Conservation (phyloP, 768 basidiomycete species). For the Phanerodontia chrysosporium region DNA sequence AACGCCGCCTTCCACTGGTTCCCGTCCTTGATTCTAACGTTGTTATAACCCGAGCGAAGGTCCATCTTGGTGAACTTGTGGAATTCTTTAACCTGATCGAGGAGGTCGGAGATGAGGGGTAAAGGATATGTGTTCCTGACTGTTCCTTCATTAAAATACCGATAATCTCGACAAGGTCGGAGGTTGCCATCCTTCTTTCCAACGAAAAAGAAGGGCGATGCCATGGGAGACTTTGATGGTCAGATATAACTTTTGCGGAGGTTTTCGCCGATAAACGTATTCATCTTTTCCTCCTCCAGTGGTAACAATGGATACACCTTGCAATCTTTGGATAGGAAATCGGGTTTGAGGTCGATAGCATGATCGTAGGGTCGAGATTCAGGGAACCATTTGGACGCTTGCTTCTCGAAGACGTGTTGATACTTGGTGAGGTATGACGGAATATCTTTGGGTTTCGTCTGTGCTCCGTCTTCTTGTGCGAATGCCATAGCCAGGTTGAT, state of each 20-base stretch:
- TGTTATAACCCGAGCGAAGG: slow-evolving; percentile 29
- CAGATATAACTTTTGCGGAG: slow-evolving; percentile 16
- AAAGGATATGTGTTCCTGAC: slow-evolving; percentile 31
- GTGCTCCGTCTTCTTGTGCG: background rate
- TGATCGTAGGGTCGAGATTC: slow-evolving; percentile 15
- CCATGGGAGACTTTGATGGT: slow-evolving; percentile 18
- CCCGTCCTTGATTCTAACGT: slow-evolving; percentile 32
- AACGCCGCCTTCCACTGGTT: slow-evolving; percentile 41
- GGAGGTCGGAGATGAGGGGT: slow-evolving; percentile 28
- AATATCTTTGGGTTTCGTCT: background rate
- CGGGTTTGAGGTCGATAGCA: slow-evolving; percentile 15
- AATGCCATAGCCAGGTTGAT: background rate
- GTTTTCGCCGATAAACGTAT: slow-evolving; percentile 21
- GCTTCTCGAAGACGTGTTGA: slow-evolving; percentile 2
- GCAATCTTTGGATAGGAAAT: slow-evolving; percentile 2
- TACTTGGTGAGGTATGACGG: background rate
- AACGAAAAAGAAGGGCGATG: slow-evolving; percentile 28
- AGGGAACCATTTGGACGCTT: slow-evolving; percentile 5
- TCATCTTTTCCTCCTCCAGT: slow-evolving; percentile 11
- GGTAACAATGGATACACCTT: slow-evolving; percentile 17
- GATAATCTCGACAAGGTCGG: slow-evolving; percentile 23
- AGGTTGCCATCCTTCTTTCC: slow-evolving; percentile 26
- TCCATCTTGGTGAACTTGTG: slow-evolving; percentile 28
- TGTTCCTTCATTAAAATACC: slow-evolving; percentile 29
- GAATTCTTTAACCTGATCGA: slow-evolving; percentile 16